Base-by-base conservation (phyloP, 2,329 filamentous ascomycete species). In the Emmonsiellopsis sp. region DNA sequence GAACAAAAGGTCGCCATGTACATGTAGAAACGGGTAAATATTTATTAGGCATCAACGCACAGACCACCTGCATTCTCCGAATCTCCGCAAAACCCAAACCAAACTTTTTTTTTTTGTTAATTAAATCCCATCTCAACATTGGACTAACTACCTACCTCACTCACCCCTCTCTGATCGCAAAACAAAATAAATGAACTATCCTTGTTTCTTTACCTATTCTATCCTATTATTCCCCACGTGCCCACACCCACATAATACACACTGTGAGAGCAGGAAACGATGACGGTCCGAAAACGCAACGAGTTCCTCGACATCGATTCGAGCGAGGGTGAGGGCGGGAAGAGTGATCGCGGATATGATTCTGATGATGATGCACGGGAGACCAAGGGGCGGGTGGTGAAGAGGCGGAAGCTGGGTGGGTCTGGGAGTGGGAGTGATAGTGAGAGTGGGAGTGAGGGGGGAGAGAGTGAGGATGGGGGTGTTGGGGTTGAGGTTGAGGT, bases 381-480 rank as follows among this genome's bases (percentile, higher is more conserved):
- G 50, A 69, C 64, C 51, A 75, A 74, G 62, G 67, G 65, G 3
- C 31, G 50, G 1, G 81, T 79, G 15, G 76, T 74, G 6, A 83
- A 82, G 10, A 80, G 79, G 35, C 85, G 65, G 61, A 85, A 81
- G 52, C 82, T 73, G 51, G 84, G 13, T 32, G 35, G 66, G 48
- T 76, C 70, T 7, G 32, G 31, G 4, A 26, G 9, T 7, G 20
- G 10, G n/a, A 13, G 16, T 26, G 16, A 15, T 6, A 3, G 81
- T 73, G 20, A 80, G 77, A 35, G 76, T 60, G 58, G 86, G 70
- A 51, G 84, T 70, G 62, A 64, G 3, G 46, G 52, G 10, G 59
- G 55, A 10, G 57, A 52, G 2, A 56, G 57, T 8, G 57, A 58
- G 30, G 55, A 61, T 30, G 51, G 57, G 11, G 44, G 55, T 7